Conservation (phyloP, 2,329 filamentous ascomycete species). For the Aspergillus sp. region DNA sequence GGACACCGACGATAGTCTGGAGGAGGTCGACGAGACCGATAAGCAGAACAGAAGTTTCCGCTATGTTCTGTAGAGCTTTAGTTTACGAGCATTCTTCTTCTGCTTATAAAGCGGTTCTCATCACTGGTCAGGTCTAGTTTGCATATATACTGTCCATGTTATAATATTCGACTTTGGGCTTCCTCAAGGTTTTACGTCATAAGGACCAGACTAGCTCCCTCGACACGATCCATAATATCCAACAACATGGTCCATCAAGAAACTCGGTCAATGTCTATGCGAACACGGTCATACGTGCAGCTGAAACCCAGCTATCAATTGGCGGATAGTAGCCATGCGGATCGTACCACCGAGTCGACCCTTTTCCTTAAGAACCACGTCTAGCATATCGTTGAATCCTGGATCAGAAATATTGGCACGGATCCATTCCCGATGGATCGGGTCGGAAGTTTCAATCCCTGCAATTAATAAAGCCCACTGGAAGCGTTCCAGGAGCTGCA, state of each 20-base stretch:
- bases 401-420: slow-evolving; percentile 8
- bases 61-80: slow-evolving; percentile 14
- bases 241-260: neutral
- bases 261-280: too few relatives aligned
- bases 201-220: too few relatives aligned
- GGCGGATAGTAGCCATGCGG: neutral
- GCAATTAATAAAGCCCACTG: slow-evolving; percentile 13
- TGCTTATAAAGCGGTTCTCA: neutral
- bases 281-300: too few relatives aligned
- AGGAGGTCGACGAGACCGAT: slow-evolving; percentile 20
- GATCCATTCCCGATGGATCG: slow-evolving; percentile 10
- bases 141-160: too few relatives aligned
- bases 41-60: slow-evolving; percentile 18
- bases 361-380: neutral
- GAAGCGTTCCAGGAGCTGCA: slow-evolving; percentile 11
- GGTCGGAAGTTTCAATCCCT: slow-evolving; percentile 8
- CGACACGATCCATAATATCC: too few relatives aligned
- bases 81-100: neutral
- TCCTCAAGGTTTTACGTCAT: too few relatives aligned
- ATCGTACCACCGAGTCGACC: neutral
- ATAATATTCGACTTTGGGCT: too few relatives aligned
- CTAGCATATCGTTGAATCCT: slow-evolving; percentile 1
- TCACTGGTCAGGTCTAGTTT: neutral
- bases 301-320: too few relatives aligned
- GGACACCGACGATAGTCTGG: slow-evolving; percentile 12